phyloP scores from a whole-genome alignment of 345 rosid species.

The Nephelium lappaceum region DNA sequence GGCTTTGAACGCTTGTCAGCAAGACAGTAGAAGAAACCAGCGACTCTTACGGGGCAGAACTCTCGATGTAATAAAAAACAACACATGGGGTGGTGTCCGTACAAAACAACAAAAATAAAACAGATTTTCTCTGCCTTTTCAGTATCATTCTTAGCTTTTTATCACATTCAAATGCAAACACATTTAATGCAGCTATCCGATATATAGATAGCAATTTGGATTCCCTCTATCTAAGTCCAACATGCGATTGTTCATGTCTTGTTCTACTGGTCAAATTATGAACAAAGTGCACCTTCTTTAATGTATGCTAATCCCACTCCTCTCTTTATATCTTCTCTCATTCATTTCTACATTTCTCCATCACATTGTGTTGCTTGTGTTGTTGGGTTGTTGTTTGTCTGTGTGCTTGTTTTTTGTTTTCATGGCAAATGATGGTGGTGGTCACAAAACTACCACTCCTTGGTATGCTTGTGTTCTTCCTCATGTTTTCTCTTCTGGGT shows the following conservation, averaged over 20 bases:
- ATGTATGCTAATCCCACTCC: neutral
- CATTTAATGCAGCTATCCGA: conserved; percentile 12
- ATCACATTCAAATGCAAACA: neutral
- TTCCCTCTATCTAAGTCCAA: neutral
- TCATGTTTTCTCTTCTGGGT: conserved; percentile 39
- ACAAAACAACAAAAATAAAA: neutral
- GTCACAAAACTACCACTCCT: conserved; percentile 9
- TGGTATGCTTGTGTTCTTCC: conserved; percentile 35
- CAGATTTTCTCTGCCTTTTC: neutral
- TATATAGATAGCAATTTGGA: conserved; percentile 13
- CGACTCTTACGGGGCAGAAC: conserved; percentile 28
- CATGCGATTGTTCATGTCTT: neutral
- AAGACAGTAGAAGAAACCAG: conserved; percentile 20
- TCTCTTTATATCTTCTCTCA: neutral
- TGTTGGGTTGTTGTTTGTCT: neutral
- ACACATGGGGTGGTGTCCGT: conserved; percentile 6
- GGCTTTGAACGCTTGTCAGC: conserved; percentile 40
- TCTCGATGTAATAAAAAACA: conserved; percentile 20
- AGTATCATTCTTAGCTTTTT: neutral
- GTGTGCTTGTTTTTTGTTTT: conserved; percentile 7
- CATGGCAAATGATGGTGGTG: conserved; percentile 30
- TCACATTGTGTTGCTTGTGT: neutral
- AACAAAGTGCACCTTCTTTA: conserved; percentile 5
- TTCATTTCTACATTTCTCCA: neutral
- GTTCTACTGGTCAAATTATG: neutral